Evolutionary conservation across 2,329 filamentous ascomycete genomes (phyloP).

Genomic region (Albifimbria verrucaria): DNA sequence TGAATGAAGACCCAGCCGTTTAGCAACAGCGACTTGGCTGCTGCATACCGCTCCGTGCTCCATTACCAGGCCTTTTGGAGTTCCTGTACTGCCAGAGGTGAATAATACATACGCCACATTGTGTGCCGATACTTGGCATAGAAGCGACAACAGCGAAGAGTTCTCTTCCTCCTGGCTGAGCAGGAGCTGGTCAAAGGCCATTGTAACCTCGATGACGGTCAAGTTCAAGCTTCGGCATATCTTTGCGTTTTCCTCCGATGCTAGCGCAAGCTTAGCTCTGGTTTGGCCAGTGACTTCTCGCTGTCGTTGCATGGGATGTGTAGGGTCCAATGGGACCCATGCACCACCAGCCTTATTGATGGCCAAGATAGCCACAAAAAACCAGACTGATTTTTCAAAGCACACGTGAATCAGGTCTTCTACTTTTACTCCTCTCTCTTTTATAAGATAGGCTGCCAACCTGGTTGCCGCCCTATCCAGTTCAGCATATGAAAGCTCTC

Average conservation of each 20-base stretch:
- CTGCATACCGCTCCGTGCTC: slow-evolving; percentile 8
- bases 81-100: slow-evolving; percentile 15
- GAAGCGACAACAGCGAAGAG: too few relatives aligned
- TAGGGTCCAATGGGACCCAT: neutral
- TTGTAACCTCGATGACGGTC: neutral
- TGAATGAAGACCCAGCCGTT: slow-evolving; percentile 4
- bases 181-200: neutral
- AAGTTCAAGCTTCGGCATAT: neutral
- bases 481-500: neutral
- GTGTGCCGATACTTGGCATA: neutral
- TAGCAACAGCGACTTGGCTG: slow-evolving; percentile 1
- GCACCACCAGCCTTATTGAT: neutral
- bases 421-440: neutral
- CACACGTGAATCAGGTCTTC: slow-evolving; percentile 24
- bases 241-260: neutral
- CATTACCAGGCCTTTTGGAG: slow-evolving; percentile 15
- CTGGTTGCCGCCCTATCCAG: slow-evolving; percentile 23
- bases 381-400: slow-evolving; percentile 1
- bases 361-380: neutral
- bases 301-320: slow-evolving; percentile 6
- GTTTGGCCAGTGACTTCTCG: slow-evolving; percentile 9
- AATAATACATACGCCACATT: slow-evolving; percentile 11
- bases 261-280: neutral
- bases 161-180: neutral
- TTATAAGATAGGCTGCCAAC: slow-evolving; percentile 24